These are phyloP conservation scores for Acanthamoeba triangularis DNA, from an alignment of 208 protist species.

Conservation along the genomic window DNA sequence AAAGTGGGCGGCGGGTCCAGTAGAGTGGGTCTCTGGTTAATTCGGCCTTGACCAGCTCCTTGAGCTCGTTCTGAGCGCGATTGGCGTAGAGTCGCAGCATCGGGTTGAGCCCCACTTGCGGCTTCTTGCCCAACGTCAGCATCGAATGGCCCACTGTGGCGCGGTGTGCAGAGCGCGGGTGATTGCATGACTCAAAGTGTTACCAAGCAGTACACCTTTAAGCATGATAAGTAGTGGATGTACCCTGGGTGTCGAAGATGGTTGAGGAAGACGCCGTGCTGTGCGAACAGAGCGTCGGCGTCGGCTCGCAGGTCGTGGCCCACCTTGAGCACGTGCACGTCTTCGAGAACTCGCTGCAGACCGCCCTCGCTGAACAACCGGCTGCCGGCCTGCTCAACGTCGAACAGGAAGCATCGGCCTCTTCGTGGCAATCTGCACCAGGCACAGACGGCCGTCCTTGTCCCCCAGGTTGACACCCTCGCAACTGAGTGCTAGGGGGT, in stretches of 20 bases:
- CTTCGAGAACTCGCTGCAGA: background rate
- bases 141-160: background rate
- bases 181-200: no score
- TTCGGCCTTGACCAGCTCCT: background rate
- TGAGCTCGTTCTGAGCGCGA: background rate
- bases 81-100: background rate
- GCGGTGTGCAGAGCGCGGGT: background rate
- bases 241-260: constrained; percentile 44
- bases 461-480: background rate
- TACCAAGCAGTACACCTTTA: no score
- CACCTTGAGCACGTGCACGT: constrained; percentile 62
- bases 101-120: background rate
- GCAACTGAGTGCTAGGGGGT: background rate
- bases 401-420: background rate
- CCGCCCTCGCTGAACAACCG: background rate
- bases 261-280: constrained; percentile 57
- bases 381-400: background rate
- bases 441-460: background rate
- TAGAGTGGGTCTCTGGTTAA: background rate
- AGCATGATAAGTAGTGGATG: background rate
- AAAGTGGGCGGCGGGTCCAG: background rate
- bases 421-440: background rate
- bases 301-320: constrained; percentile 61
- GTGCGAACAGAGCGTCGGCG: background rate
- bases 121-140: background rate